These are phyloP conservation scores for Colletotrichum graminicola DNA, from an alignment of 2,329 filamentous ascomycete species.

Conservation along the genomic window DNA sequence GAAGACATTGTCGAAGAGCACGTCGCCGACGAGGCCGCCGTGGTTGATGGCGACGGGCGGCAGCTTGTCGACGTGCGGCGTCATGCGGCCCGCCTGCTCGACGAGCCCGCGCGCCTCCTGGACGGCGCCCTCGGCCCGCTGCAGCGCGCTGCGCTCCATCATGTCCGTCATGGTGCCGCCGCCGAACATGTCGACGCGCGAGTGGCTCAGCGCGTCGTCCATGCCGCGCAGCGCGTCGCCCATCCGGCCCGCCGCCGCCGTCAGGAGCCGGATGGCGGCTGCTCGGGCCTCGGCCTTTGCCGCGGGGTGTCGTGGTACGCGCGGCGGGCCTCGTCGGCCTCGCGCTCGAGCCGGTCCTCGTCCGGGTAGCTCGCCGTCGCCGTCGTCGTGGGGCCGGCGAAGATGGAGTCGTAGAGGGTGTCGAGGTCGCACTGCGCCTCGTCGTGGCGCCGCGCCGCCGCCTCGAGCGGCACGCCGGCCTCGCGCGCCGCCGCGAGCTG, in stretches of 20 bases:
- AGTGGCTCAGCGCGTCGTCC: conserved; percentile 56
- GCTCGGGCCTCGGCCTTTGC: conserved; percentile 54
- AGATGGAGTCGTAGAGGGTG: conserved; percentile 65
- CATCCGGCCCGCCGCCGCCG: conserved; percentile 54
- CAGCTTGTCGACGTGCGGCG: conserved; percentile 54
- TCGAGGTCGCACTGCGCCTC: conserved; percentile 62
- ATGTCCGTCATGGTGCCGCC: conserved; percentile 64
- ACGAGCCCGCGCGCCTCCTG: conserved; percentile 56
- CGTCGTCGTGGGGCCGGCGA: conserved; percentile 58
- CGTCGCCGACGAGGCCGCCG: conserved; percentile 61
- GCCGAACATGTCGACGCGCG: conserved; percentile 59
- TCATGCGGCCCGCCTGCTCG: conserved; percentile 55
- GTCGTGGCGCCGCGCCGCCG: conserved; percentile 51
- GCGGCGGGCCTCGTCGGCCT: conserved; percentile 50
- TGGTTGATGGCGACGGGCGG: conserved; percentile 58
- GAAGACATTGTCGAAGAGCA: conserved; percentile 69
- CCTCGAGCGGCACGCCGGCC: conserved; percentile 53
- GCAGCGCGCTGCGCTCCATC: conserved; percentile 66
- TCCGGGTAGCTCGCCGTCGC: conserved; percentile 61
- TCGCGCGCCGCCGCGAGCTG: conserved; percentile 57
- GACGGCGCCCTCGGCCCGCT: conserved; percentile 59
- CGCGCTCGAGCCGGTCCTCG: conserved; percentile 63
- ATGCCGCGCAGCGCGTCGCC: conserved; percentile 53
- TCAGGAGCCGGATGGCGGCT: conserved; percentile 55
- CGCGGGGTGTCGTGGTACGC: conserved; percentile 54